phyloP scores from a whole-genome alignment of 352 stramenopile genomes.

The Globisporangium yorkense region DNA sequence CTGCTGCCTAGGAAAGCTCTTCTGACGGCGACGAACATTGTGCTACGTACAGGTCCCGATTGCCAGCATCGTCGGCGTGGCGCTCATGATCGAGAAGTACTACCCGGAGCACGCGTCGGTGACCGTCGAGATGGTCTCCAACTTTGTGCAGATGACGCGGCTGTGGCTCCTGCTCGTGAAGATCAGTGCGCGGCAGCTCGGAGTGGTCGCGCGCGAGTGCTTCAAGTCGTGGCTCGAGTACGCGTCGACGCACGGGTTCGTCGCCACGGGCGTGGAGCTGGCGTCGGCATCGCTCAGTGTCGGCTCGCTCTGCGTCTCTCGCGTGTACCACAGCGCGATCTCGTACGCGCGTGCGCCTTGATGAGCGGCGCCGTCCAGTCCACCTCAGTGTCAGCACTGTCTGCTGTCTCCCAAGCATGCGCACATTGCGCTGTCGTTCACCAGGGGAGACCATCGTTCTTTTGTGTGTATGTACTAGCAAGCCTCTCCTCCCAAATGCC shows the following conservation, averaged over 20 bases:
- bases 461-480: not conserved
- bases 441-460: not conserved
- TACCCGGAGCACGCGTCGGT: conserved; percentile 69
- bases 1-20: not conserved
- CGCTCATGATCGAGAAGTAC: conserved; percentile 74
- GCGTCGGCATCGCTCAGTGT: conserved; percentile 60
- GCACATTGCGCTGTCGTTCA: too few species aligned
- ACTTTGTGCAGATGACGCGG: conserved; percentile 82
- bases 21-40: not conserved
- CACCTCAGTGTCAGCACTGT: not conserved
- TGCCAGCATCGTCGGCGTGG: conserved; percentile 58
- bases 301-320: conserved; percentile 53
- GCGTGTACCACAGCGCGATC: conserved; percentile 45
- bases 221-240: conserved; percentile 74
- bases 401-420: not conserved
- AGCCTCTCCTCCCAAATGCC: not conserved
- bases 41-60: conserved; percentile 49
- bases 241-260: conserved; percentile 50
- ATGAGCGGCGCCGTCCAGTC: not conserved
- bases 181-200: conserved; percentile 64
- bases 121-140: conserved; percentile 56
- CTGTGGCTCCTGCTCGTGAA: conserved; percentile 74
- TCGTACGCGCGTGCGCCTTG: conserved; percentile 22
- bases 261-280: conserved; percentile 62
- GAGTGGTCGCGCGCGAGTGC: conserved; percentile 54